Percentiles rank a stretch among this genome's conserved stretches.
Conservation (phyloP, 495 filamentous ascomycete genomes). For the Aspergillus biplanus region DNA sequence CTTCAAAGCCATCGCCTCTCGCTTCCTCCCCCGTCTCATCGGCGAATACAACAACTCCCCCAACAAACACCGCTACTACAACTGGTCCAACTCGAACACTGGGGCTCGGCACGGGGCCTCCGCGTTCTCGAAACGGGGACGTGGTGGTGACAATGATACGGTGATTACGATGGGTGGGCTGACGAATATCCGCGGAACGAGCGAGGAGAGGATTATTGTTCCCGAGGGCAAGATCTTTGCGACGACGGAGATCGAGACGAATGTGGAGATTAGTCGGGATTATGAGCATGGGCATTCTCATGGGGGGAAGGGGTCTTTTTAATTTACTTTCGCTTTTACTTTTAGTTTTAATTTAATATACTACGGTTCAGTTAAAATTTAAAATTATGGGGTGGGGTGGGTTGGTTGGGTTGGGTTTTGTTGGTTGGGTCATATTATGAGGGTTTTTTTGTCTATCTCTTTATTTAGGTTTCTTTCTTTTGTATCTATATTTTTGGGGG, state of each 20-base stretch:
- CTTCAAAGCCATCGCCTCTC: constrained; percentile 47
- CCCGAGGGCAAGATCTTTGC: constrained; percentile 43
- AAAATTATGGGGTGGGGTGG: too few species aligned
- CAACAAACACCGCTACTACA: constrained; percentile 29
- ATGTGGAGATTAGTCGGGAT: constrained; percentile 33
- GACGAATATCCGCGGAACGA: constrained; percentile 32
- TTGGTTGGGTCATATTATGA: too few species aligned
- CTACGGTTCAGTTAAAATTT: too few species aligned
- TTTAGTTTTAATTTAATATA: background rate
- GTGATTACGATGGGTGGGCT: constrained; percentile 17
- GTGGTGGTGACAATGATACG: constrained; percentile 20
- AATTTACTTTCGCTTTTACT: background rate
- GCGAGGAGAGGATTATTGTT: constrained; percentile 42
- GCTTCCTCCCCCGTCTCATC: constrained; percentile 44
- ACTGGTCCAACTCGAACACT: constrained; percentile 30
- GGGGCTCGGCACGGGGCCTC: constrained; percentile 28
- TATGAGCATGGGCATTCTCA: background rate
- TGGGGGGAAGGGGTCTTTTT: background rate
- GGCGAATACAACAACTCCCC: constrained; percentile 38
- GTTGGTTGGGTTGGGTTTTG: too few species aligned
- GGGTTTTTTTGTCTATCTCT: too few species aligned
- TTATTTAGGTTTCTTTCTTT: too few species aligned
- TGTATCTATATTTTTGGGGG: too few species aligned
- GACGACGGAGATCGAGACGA: constrained; percentile 45
- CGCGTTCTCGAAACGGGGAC: constrained; percentile 33